phyloP scores from a whole-genome alignment of 768 basidiomycete genomes.

The Pholiota microspora region DNA sequence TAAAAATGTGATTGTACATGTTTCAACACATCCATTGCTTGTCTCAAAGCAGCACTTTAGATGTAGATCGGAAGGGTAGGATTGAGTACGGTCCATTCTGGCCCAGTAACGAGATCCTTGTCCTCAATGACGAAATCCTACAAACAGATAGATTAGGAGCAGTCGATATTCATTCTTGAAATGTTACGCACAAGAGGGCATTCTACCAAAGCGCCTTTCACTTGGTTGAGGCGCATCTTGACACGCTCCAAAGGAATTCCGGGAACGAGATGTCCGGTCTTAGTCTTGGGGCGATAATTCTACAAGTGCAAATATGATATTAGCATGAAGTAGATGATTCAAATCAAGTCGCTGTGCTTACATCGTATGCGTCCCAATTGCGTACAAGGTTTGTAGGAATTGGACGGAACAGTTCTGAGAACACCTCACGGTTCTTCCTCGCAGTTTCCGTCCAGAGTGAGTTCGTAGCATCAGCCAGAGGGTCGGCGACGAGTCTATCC shows the following conservation, averaged over 20 bases:
- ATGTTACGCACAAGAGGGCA: slow-evolving; percentile 57
- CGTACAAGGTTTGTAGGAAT: slow-evolving; percentile 82
- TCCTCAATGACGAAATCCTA: slow-evolving; percentile 88
- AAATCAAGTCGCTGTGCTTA: slow-evolving; percentile 28
- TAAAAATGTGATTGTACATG: no score
- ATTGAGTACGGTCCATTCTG: slow-evolving; percentile 73
- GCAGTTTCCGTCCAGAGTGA: slow-evolving; percentile 71
- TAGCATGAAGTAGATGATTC: background rate
- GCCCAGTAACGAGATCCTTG: slow-evolving; percentile 63
- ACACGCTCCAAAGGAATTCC: slow-evolving; percentile 64
- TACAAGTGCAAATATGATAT: no score
- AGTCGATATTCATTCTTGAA: background rate
- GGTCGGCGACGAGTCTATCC: slow-evolving; percentile 75
- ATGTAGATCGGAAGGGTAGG: slow-evolving; percentile 82
- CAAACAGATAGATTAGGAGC: slow-evolving; percentile 6
- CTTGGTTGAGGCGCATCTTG: slow-evolving; percentile 70
- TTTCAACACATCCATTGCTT: background rate
- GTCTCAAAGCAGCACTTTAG: slow-evolving; percentile 29
- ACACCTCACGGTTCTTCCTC: slow-evolving; percentile 77
- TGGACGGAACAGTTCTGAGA: slow-evolving; percentile 84
- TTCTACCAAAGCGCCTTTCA: slow-evolving; percentile 74
- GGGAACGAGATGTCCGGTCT: slow-evolving; percentile 79
- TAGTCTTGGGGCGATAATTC: slow-evolving; percentile 73
- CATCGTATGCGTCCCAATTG: slow-evolving; percentile 77
- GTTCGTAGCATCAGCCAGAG: slow-evolving; percentile 60